Evolutionary conservation across 805 yeast genomes (phyloP).

Genomic region (Candida mattraensis): DNA sequence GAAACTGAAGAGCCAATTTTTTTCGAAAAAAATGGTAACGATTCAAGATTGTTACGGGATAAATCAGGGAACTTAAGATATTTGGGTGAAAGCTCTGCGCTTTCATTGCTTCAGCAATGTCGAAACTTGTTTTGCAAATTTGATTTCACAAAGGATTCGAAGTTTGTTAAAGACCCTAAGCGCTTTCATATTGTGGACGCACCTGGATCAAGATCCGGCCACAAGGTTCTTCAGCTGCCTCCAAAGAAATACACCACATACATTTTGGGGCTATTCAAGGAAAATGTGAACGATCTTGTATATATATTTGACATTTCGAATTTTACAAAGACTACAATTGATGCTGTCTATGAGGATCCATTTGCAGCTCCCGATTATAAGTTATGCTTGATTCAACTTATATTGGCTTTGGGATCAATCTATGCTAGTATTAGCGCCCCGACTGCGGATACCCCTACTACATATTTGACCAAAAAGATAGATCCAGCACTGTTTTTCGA

Average conservation of each 20-base stretch:
- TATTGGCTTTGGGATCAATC: conserved; percentile 42
- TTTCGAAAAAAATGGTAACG: conserved; percentile 21
- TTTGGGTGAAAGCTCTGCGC: conserved; percentile 43
- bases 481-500: conserved; percentile 38
- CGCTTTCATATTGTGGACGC: conserved; percentile 38
- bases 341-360: conserved; percentile 35
- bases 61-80: conserved; percentile 38
- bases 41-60: conserved; percentile 36
- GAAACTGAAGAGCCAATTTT: conserved; percentile 6
- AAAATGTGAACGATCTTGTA: conserved; percentile 40
- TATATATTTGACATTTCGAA: conserved; percentile 40
- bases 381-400: conserved; percentile 38
- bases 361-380: conserved; percentile 26
- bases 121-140: conserved; percentile 36
- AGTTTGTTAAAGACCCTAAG: conserved; percentile 40
- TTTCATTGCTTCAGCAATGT: conserved; percentile 41
- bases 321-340: conserved; percentile 30
- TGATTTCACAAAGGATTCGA: conserved; percentile 23
- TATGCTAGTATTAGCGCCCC: conserved; percentile 29
- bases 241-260: conserved; percentile 31
- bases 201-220: conserved; percentile 28
- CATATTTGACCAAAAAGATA: conserved; percentile 10
- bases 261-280: conserved; percentile 34
- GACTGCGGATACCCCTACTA: conserved; percentile 5
- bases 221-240: conserved; percentile 31